Evolutionary conservation across 2,329 filamentous ascomycete species (phyloP), one percentile per base, ranked within the genome.

Genomic region (Calonectria pseudoturangicola): DNA sequence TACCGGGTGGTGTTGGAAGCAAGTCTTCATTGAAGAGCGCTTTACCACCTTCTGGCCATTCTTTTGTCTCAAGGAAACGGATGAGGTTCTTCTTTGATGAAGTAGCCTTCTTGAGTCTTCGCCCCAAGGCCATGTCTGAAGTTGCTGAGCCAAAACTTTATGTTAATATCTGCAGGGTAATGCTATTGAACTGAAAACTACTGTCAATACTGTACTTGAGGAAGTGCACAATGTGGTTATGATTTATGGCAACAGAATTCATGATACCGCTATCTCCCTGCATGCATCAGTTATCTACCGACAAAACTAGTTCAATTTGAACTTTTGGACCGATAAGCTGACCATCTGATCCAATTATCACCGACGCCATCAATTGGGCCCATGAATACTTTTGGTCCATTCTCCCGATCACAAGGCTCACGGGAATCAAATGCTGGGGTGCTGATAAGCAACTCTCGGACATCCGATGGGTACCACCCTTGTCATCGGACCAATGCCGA

Each of bases 1-100:
- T 33, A 63, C 58, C 58, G 12, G 58, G 58, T 2, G 58, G 58
- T 3, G 58, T 63, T 21, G 58, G 58, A 2, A 63, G 58, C 8
- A 63, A 45, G 16, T 63, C 58, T 33, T 63, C 58, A 25, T 63
- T 63, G 41, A 63, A 63, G 2, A 63, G 41, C 4, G 58, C 58
- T 28, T 63, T 33, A 8, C 58, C 58, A 0, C 41, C 58, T 25
- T 63, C 41, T 15, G 58, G 58, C 58, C 58, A 63, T 63, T 63
- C 58, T 25, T 63, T 63, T 4, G 58, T 63, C 41, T 63, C 58
- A 25, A 63, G 30, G 41, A 63, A 63, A 2, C 58, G 58, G 12
- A 47, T 21, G 6, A 63, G 10, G 10, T 47, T 9, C 39, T 63
- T 63, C 25, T 63, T 47, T 3, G 58, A 63, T 2, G 58, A 63